A percentile compares a stretch with the other conserved stretches of the same genome.
phyloP scores from a whole-genome alignment of 345 rosid genomes.

The Eucalyptus regnans region DNA sequence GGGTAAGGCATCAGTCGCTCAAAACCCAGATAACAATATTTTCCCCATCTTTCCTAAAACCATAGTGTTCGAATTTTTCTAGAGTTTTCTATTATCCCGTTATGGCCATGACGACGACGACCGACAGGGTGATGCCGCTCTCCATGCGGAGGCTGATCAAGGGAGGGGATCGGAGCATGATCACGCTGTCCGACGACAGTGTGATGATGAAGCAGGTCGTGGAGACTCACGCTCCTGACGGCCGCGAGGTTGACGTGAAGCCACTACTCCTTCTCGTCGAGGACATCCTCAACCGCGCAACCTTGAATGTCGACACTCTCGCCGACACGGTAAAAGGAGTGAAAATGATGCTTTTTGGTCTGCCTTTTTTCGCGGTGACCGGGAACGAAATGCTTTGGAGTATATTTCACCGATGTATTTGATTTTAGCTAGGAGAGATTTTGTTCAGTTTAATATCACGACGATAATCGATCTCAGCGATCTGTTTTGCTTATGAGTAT shows the following conservation, averaged over 20 bases:
- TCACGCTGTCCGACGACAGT: conserved; percentile 36
- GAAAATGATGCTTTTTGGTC: background rate
- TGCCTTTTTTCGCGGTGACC: background rate
- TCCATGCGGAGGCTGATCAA: background rate
- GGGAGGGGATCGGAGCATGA: conserved; percentile 18
- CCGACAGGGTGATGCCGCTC: background rate
- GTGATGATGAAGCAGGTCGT: conserved; percentile 48
- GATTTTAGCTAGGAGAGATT: background rate
- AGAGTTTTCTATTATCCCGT: background rate
- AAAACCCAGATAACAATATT: background rate
- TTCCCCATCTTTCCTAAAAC: background rate
- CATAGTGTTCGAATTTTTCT: background rate
- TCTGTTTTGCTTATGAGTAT: background rate
- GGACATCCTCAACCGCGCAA: conserved; percentile 49
- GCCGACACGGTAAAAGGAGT: conserved; percentile 15
- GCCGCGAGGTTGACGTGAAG: conserved; percentile 35
- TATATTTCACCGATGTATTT: background rate
- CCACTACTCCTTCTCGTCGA: conserved; percentile 50
- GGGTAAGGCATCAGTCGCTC: background rate
- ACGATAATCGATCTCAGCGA: background rate
- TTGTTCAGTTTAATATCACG: background rate
- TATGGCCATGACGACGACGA: background rate
- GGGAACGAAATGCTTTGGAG: background rate
- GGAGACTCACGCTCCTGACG: conserved; percentile 56
- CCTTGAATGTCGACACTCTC: conserved; percentile 17